These are phyloP conservation scores for Kwoniella dejecticola DNA, from an alignment of 768 basidiomycete species.

Conservation along the genomic window DNA sequence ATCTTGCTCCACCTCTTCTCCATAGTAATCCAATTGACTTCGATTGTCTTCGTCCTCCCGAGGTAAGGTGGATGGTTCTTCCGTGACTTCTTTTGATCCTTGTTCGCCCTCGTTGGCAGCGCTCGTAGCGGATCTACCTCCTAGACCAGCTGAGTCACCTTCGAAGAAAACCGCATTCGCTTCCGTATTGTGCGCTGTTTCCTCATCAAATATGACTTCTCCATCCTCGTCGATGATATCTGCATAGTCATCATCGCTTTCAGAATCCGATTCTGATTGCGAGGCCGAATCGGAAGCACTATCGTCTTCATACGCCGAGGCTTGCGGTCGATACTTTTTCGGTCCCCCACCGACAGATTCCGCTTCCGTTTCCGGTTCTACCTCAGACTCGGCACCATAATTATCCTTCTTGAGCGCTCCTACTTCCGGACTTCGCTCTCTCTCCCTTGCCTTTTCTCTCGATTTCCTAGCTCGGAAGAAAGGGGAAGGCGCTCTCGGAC, in stretches of 20 bases:
- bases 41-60: slow-evolving; percentile 30
- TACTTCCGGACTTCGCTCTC: slow-evolving; percentile 60
- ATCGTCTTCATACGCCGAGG: slow-evolving; percentile 49
- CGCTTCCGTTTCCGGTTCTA: slow-evolving; percentile 61
- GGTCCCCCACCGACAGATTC: slow-evolving; percentile 52
- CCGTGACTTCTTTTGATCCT: slow-evolving; percentile 7
- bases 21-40: slow-evolving; percentile 44
- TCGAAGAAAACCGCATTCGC: slow-evolving; percentile 61
- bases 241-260: slow-evolving; percentile 52
- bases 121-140: slow-evolving; percentile 22
- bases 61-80: slow-evolving; percentile 1
- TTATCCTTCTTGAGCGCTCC: slow-evolving; percentile 59
- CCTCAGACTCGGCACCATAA: slow-evolving; percentile 15
- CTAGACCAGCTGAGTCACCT: slow-evolving; percentile 49
- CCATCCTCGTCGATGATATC: slow-evolving; percentile 62
- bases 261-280: slow-evolving; percentile 24
- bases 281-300: slow-evolving; percentile 36
- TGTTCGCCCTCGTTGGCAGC: background rate
- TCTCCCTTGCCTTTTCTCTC: slow-evolving; percentile 65
- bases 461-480: slow-evolving; percentile 66
- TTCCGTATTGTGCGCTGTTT: slow-evolving; percentile 86
- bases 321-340: slow-evolving; percentile 68
- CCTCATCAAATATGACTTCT: slow-evolving; percentile 64
- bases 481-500: slow-evolving; percentile 65
- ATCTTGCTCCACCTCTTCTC: slow-evolving; percentile 67